Conservation (phyloP, 345 rosid species). For the Pistacia integerrima region DNA sequence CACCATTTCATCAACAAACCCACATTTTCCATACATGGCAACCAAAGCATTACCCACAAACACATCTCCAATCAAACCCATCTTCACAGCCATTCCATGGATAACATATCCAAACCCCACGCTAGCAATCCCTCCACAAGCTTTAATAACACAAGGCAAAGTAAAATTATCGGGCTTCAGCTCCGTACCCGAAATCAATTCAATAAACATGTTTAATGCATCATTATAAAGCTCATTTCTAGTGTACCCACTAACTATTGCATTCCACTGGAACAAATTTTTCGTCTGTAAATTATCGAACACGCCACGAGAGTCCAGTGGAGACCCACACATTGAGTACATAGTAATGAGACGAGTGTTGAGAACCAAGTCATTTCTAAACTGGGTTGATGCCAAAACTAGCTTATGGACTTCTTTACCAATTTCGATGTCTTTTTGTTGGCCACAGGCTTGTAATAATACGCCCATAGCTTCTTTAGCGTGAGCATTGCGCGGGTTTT, state of each 20-base stretch:
- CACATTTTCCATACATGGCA: conserved; percentile 57
- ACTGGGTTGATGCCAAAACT: conserved; percentile 42
- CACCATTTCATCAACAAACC: conserved; percentile 40
- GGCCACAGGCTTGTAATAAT: conserved; percentile 54
- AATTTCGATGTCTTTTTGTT: conserved; percentile 38
- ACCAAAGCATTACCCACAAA: conserved; percentile 65
- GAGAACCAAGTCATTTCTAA: conserved; percentile 49
- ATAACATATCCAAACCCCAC: conserved; percentile 43
- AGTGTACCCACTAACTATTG: conserved; percentile 58
- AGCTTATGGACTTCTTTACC: conserved; percentile 54
- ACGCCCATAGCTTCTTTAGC: conserved; percentile 49
- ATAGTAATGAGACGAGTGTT: conserved; percentile 54
- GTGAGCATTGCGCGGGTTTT: conserved; percentile 20
- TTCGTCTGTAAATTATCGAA: conserved; percentile 44
- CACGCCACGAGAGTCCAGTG: conserved; percentile 45
- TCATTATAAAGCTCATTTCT: conserved; percentile 55
- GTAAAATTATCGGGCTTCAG: conserved; percentile 67
- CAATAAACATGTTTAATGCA: conserved; percentile 46
- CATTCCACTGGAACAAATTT: conserved; percentile 74
- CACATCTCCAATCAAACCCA: conserved; percentile 46
- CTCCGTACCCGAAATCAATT: conserved; percentile 38
- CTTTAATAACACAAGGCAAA: conserved; percentile 68
- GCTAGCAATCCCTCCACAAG: conserved; percentile 51
- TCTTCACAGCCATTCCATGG: conserved; percentile 65
- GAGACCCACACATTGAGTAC: conserved; percentile 60